Conservation (phyloP, 345 rosid genomes). For the Populus pruinosa region DNA sequence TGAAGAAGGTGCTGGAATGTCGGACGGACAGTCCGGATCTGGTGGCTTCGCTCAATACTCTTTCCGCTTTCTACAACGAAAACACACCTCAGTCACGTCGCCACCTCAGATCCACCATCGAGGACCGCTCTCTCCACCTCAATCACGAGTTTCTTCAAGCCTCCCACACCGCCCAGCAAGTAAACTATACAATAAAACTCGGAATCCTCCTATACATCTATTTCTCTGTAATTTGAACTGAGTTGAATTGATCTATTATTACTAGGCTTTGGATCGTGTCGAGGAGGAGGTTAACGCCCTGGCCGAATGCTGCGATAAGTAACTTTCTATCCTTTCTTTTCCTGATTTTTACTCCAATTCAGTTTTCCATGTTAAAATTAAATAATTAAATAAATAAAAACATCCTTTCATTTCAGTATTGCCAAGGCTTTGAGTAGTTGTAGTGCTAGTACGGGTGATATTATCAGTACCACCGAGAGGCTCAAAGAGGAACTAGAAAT, state of each 20-base stretch:
- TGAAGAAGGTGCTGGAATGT: constrained; percentile 89
- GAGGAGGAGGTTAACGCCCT: constrained; percentile 89
- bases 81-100: constrained; percentile 90
- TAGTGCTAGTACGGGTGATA: constrained; percentile 82
- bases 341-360: not conserved
- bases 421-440: constrained; percentile 81
- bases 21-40: constrained; percentile 87
- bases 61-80: constrained; percentile 74
- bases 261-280: constrained; percentile 79
- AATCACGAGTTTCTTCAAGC: constrained; percentile 75
- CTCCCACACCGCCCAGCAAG: constrained; percentile 67
- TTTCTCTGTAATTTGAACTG: not conserved
- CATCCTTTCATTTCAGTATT: constrained; percentile 39
- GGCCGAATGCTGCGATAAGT: constrained; percentile 93
- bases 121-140: constrained; percentile 88
- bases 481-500: constrained; percentile 84
- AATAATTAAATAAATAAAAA: no score
- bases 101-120: constrained; percentile 95
- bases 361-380: not conserved
- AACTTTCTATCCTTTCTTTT: not conserved
- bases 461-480: constrained; percentile 88
- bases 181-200: not conserved
- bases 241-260: not conserved
- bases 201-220: not conserved
- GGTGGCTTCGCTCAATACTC: constrained; percentile 71